phyloP scores from a whole-genome alignment of 768 basidiomycete species.

The Thelephora aurantiotincta region DNA sequence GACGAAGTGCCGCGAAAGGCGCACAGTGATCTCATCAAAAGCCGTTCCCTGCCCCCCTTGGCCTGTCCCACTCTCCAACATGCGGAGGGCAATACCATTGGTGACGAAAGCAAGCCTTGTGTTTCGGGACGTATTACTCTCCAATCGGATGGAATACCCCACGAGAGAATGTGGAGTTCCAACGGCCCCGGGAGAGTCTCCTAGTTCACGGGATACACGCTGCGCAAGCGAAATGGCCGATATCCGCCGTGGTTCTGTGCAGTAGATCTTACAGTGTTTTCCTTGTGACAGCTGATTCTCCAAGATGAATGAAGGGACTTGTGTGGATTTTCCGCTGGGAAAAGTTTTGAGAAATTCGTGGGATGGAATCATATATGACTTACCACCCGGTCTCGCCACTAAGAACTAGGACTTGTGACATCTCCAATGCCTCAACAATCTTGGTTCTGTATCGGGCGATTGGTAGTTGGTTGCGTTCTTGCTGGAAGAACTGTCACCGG shows the following conservation, averaged over 20 bases:
- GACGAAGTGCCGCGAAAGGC: conserved; percentile 11
- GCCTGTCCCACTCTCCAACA: conserved; percentile 82
- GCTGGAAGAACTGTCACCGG: conserved; percentile 23
- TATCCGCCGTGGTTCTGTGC: conserved; percentile 91
- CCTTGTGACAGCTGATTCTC: conserved; percentile 80
- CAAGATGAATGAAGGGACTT: conserved; percentile 86
- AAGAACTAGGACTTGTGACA: conserved; percentile 75
- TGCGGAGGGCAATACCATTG: conserved; percentile 89
- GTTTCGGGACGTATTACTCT: conserved; percentile 69
- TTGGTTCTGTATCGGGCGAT: conserved; percentile 72
- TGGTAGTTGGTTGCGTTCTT: conserved; percentile 64
- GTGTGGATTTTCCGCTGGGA: conserved; percentile 87
- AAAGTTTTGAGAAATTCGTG: conserved; percentile 2
- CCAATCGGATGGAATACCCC: conserved; percentile 89
- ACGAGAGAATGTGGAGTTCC: conserved; percentile 72
- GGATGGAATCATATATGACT: conserved; percentile 5
- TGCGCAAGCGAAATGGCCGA: conserved; percentile 94
- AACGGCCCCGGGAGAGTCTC: conserved; percentile 66
- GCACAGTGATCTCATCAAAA: conserved; percentile 90
- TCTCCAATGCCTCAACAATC: conserved; percentile 56
- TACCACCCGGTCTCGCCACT: conserved; percentile 74
- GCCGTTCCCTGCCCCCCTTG: conserved; percentile 58
- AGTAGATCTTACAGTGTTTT: conserved; percentile 77
- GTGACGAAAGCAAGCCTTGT: conserved; percentile 80
- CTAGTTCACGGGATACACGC: conserved; percentile 86